phyloP scores from a whole-genome alignment of 2,329 filamentous ascomycete species.

The Blastomyces parvus region DNA sequence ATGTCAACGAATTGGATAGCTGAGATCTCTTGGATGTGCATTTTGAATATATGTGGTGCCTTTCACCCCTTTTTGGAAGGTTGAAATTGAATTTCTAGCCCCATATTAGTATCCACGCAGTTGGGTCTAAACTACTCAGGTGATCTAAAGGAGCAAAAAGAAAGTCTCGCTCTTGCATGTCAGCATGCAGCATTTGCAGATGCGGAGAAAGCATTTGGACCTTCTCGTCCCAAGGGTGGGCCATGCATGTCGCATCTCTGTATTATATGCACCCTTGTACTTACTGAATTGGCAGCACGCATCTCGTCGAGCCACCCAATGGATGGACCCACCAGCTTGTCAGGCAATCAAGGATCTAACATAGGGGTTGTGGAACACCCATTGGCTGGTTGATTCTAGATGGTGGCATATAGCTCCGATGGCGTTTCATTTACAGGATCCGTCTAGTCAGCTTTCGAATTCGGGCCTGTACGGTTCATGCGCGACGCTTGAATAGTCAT shows the following conservation, averaged over 20 bases:
- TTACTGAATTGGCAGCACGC: conserved; percentile 6
- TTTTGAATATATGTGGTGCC: not conserved
- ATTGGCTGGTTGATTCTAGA: conserved; percentile 3
- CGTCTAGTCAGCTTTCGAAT: not conserved
- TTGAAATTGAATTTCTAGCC: conserved; percentile 33
- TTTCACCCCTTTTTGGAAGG: conserved; percentile 21
- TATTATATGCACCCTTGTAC: conserved; percentile 1
- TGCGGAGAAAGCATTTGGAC: conserved; percentile 8
- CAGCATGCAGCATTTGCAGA: conserved; percentile 12
- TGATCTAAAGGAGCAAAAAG: conserved; percentile 23
- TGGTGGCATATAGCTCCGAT: not conserved
- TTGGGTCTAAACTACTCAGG: conserved; percentile 31
- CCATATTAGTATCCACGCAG: conserved; percentile 29
- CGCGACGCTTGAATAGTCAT: conserved; percentile 8
- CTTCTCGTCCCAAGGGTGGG: not conserved
- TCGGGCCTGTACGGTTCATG: conserved; percentile 7
- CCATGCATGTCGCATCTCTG: conserved; percentile 9
- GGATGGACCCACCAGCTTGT: not conserved
- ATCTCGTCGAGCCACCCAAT: conserved; percentile 2
- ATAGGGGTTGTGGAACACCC: not conserved
- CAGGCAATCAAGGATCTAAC: conserved; percentile 5
- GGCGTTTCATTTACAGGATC: conserved; percentile 5
- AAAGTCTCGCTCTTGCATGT: conserved; percentile 11
- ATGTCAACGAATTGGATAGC: not conserved
- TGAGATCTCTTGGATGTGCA: not conserved